phyloP scores from a whole-genome alignment of 371 early-diverging fungal species.

The Amoeboaphelidium protococcarum region DNA sequence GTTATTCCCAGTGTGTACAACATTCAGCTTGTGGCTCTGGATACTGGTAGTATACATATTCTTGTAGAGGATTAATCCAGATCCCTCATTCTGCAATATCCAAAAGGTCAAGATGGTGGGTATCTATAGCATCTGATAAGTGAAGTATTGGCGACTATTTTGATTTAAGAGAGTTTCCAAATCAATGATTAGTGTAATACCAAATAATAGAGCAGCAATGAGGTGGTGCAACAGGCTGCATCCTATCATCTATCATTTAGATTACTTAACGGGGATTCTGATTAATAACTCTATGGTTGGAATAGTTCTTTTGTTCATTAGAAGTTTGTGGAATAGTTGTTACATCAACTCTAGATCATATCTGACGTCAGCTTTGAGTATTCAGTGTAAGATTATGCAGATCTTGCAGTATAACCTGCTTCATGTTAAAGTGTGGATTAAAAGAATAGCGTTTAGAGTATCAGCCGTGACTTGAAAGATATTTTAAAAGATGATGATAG shows the following conservation, averaged over 20 bases:
- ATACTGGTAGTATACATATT: too few relatives aligned
- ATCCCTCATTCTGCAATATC: background rate
- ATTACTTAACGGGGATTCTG: slow-evolving; percentile 45
- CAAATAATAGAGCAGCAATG: background rate
- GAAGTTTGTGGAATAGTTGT: background rate
- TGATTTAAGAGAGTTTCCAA: background rate
- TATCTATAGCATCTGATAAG: background rate
- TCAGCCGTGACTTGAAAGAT: slow-evolving; percentile 8
- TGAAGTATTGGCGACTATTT: background rate
- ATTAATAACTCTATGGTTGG: slow-evolving; percentile 29
- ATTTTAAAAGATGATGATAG: slow-evolving; percentile 26
- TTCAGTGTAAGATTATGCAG: slow-evolving; percentile 3
- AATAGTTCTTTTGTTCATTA: slow-evolving; percentile 33
- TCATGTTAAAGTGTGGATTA: background rate
- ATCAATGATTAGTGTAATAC: background rate
- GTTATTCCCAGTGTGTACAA: background rate
- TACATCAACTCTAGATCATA: slow-evolving; percentile 10
- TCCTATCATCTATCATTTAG: slow-evolving; percentile 48
- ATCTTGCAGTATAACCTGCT: slow-evolving; percentile 6
- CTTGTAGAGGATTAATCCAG: too few relatives aligned
- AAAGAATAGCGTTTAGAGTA: background rate
- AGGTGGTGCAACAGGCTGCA: slow-evolving; percentile 14
- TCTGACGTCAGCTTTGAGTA: background rate
- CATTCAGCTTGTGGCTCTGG: too few relatives aligned
- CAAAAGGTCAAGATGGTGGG: background rate